A percentile compares a stretch with the other conserved stretches of the same genome.
Conservation (phyloP, 495 filamentous ascomycete species). For the Podospora pseudocomata region DNA sequence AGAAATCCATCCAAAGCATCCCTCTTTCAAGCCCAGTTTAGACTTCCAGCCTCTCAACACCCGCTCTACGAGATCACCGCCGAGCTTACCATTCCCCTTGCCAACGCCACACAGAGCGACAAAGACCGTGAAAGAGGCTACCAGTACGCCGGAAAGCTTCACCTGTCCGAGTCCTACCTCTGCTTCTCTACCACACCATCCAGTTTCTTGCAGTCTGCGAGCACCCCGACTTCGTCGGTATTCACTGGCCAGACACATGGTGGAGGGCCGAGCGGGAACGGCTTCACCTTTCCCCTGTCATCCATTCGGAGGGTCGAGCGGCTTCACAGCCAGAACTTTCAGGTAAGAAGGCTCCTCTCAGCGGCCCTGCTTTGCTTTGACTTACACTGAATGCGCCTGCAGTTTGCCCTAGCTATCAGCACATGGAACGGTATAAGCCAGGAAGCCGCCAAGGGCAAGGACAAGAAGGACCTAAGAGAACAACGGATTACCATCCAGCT, state of each 20-base stretch:
- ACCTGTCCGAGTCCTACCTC: constrained; percentile 88
- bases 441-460: constrained; percentile 45
- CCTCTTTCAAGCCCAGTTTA: constrained; percentile 94
- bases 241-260: constrained; percentile 89
- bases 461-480: constrained; percentile 52
- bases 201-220: constrained; percentile 78
- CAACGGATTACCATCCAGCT: constrained; percentile 88
- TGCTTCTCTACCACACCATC: constrained; percentile 94
- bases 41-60: constrained; percentile 84
- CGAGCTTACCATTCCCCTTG: constrained; percentile 79
- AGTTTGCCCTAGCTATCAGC: constrained; percentile 90
- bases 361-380: no score
- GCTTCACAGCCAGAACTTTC: constrained; percentile 80
- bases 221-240: constrained; percentile 64
- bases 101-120: constrained; percentile 56
- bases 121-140: constrained; percentile 65
- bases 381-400: background rate
- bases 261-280: constrained; percentile 89
- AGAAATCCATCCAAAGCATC: constrained; percentile 82
- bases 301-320: constrained; percentile 88
- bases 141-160: constrained; percentile 88
- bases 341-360: constrained; percentile 35
- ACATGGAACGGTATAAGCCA: constrained; percentile 84
- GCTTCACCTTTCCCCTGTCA: constrained; percentile 92
- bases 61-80: constrained; percentile 94